A percentile compares a stretch with the other conserved stretches of the same genome.
Evolutionary conservation across 202 grass and related monocot species (phyloP).

Genomic region (Dendrocalamus latiflorus): DNA sequence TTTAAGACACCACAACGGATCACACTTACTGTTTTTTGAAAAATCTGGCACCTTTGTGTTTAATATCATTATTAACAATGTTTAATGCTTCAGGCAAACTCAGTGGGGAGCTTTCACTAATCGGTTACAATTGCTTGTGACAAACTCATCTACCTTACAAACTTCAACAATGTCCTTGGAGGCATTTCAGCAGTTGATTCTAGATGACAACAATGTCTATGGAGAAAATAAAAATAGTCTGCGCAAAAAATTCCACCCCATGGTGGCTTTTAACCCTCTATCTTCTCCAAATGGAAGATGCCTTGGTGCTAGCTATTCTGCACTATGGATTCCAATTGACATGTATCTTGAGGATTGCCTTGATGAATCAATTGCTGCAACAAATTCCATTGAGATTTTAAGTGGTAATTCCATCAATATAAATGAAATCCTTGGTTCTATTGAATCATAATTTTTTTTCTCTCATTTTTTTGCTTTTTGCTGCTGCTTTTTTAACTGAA

Average conservation of each 20-base stretch:
- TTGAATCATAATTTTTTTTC: conserved; percentile 2
- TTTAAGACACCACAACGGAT: neutral
- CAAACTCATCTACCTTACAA: conserved; percentile 66
- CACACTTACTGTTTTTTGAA: neutral
- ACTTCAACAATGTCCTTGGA: conserved; percentile 53
- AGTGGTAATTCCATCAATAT: conserved; percentile 52
- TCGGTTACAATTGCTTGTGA: conserved; percentile 55
- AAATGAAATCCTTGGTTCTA: neutral
- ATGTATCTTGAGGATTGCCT: conserved; percentile 97
- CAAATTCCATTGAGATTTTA: conserved; percentile 92
- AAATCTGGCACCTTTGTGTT: neutral
- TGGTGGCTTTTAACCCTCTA: conserved; percentile 37
- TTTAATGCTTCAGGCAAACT: conserved; percentile 57
- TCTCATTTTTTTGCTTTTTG: neutral
- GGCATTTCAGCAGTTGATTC: conserved; percentile 54
- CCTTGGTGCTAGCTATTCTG: conserved; percentile 58
- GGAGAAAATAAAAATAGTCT: conserved; percentile 52
- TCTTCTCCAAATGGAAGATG: conserved; percentile 46
- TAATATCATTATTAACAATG: conserved; percentile 2
- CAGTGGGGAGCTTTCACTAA: conserved; percentile 61
- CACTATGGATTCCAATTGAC: conserved; percentile 86
- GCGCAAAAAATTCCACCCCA: conserved; percentile 39
- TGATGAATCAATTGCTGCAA: conserved; percentile 83
- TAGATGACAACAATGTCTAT: conserved; percentile 31
- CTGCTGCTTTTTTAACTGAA: conserved; percentile 4